phyloP scores from a whole-genome alignment of 208 protist species.

The Wallacemonas rigidus region DNA sequence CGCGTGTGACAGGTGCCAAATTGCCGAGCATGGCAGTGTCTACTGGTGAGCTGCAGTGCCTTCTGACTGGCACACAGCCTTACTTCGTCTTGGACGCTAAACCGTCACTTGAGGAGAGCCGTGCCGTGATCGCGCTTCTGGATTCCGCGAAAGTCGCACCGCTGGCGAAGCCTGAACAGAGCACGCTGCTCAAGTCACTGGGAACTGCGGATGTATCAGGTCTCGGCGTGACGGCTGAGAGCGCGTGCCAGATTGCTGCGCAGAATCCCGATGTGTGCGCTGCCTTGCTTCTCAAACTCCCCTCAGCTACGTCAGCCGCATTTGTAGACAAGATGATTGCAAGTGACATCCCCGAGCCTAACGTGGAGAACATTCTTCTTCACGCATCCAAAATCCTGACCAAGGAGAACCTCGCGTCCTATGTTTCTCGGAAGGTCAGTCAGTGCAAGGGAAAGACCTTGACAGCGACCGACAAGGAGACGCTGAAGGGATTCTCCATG shows the following conservation, averaged over 20 bases:
- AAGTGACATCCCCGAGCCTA: conserved; percentile 35
- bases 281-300: conserved; percentile 47
- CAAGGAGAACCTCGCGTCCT: conserved; percentile 59
- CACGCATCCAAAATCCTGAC: conserved; percentile 45
- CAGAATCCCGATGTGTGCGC: conserved; percentile 66
- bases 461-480: conserved; percentile 35
- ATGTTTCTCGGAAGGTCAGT: conserved; percentile 41
- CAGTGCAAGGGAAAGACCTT: conserved; percentile 48
- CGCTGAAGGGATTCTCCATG: conserved; percentile 48
- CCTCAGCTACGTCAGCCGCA: conserved; percentile 27
- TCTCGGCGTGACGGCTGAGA: conserved; percentile 40
- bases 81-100: conserved; percentile 55
- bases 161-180: conserved; percentile 46
- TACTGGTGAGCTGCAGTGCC: conserved; percentile 58
- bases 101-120: conserved; percentile 39
- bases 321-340: conserved; percentile 57
- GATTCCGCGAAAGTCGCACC: conserved; percentile 24
- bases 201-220: conserved; percentile 37
- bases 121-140: conserved; percentile 37
- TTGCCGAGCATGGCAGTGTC: conserved; percentile 50
- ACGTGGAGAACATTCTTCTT: conserved; percentile 57
- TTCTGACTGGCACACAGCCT: conserved; percentile 39
- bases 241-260: conserved; percentile 41
- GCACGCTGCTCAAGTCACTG: conserved; percentile 37
- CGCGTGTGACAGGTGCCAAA: conserved; percentile 37